Evolutionary conservation across 495 filamentous ascomycete species (phyloP).

Genomic region (Hamigera avellanea): DNA sequence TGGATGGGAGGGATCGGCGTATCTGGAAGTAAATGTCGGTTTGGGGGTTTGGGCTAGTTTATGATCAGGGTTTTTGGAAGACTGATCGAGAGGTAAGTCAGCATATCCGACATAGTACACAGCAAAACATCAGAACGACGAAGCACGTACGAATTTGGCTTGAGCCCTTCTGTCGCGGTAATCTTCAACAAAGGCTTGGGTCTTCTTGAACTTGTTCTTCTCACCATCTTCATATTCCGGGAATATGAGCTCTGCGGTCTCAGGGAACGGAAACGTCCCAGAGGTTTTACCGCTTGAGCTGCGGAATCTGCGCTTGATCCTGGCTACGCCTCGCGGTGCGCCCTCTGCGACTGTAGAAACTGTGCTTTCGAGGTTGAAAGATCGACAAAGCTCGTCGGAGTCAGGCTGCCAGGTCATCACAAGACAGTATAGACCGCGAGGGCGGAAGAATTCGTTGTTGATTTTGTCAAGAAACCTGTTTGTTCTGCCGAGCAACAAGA

Average conservation of each 20-base stretch:
- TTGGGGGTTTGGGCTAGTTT: conserved; percentile 11
- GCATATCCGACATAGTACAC: neutral
- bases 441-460: conserved; percentile 47
- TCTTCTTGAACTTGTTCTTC: conserved; percentile 24
- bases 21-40: conserved; percentile 34
- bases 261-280: conserved; percentile 36
- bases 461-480: conserved; percentile 45
- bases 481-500: conserved; percentile 16
- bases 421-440: conserved; percentile 46
- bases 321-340: too few relatives aligned
- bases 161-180: conserved; percentile 43
- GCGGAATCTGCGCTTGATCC: conserved; percentile 24
- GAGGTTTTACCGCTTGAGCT: conserved; percentile 33
- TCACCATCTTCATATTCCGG: conserved; percentile 19
- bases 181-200: conserved; percentile 32
- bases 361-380: conserved; percentile 18
- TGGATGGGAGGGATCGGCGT: conserved; percentile 43
- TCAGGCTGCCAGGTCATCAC: conserved; percentile 49
- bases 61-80: conserved; percentile 18
- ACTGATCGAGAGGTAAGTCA: conserved; percentile 6
- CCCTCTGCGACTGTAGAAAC: too few relatives aligned
- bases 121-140: too few relatives aligned
- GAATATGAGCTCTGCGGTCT: conserved; percentile 43
- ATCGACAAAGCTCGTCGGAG: conserved; percentile 8
- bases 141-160: conserved; percentile 48